These are phyloP conservation scores for Cordyceps tenuipes DNA, from an alignment of 2,329 filamentous ascomycete genomes.

Conservation along the genomic window DNA sequence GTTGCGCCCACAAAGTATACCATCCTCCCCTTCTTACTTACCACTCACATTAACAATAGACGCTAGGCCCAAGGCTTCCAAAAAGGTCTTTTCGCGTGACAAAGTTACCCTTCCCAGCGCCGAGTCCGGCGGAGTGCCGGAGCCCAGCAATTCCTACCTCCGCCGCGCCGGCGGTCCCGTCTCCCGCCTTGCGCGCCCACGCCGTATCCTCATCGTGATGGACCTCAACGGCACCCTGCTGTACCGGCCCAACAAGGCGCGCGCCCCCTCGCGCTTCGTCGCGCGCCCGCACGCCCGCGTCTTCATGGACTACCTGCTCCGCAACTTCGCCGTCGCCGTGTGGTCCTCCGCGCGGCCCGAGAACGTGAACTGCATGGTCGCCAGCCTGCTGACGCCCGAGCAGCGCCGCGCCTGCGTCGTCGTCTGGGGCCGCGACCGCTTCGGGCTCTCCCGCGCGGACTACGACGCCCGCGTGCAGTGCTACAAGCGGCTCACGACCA, in stretches of 20 bases:
- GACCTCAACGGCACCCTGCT: conserved; percentile 93
- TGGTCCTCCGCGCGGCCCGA: conserved; percentile 78
- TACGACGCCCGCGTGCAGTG: conserved; percentile 69
- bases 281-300: conserved; percentile 56
- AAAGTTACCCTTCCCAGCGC: conserved; percentile 18
- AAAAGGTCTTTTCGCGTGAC: neutral
- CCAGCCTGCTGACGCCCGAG: conserved; percentile 49
- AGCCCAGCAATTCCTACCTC: conserved; percentile 55
- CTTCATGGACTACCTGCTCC: conserved; percentile 69
- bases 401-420: conserved; percentile 51
- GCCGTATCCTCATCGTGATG: conserved; percentile 70
- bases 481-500: conserved; percentile 71
- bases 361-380: conserved; percentile 64
- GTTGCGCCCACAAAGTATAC: neutral
- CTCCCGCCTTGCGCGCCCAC: conserved; percentile 34
- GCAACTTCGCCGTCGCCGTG: conserved; percentile 70
- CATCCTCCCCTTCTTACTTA: neutral
- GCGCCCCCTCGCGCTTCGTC: conserved; percentile 42
- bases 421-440: conserved; percentile 69
- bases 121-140: conserved; percentile 50
- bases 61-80: neutral
- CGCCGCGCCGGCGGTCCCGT: conserved; percentile 39
- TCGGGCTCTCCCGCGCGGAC: conserved; percentile 56
- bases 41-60: neutral
- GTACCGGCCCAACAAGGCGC: conserved; percentile 50